Base-by-base conservation (phyloP, 208 protist genomes). In the Trypanosoma lewisi region DNA sequence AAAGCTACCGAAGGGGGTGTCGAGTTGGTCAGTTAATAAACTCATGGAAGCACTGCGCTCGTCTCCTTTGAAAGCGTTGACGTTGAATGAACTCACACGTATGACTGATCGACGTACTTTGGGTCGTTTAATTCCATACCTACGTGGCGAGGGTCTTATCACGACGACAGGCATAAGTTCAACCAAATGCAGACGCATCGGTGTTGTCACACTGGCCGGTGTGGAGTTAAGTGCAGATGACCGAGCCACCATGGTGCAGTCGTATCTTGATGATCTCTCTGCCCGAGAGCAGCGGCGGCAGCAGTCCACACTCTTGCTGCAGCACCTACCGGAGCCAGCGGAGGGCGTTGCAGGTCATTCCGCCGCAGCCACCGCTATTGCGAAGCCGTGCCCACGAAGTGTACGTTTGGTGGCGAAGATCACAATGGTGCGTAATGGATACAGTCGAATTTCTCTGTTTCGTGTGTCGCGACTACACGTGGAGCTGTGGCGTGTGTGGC, bases 401-500 rank as follows among this genome's bases (percentile, higher is more conserved):
- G 54, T 30, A 19, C 55, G 63, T 41, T 50, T 65, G 21, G 77
- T 78, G 17, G 64, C 75, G 34, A 70, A 73, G 23, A 34, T 93
- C 9, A 80, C 90, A 58, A 54, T 75, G 33, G 59, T 87, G 33
- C 83, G 85, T 48, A 95, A 95, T 67, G 89, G 89, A 27, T 91
- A 87, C 77, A 64, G 68, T n/a, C 60, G 75, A 33, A 50, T 63
- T 27, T 42, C 54, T 21, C 21, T 78, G 8, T 62, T 71, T 36
- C 89, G 89, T 33, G 64, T 73, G 5, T 81, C 75, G 7, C 82
- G 89, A 11, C 72, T 93, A 49, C 89, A 95, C 47, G 25, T 92
- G 28, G 86, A 95, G 74, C 63, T 95, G 23, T 95, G 89, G 82
- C 48, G 62, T 28, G 73, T 91, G 61, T 87, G 81, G 75, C 80